These are phyloP conservation scores for Lophiostoma macrostomum DNA, from an alignment of 495 filamentous ascomycete genomes.

Conservation along the genomic window DNA sequence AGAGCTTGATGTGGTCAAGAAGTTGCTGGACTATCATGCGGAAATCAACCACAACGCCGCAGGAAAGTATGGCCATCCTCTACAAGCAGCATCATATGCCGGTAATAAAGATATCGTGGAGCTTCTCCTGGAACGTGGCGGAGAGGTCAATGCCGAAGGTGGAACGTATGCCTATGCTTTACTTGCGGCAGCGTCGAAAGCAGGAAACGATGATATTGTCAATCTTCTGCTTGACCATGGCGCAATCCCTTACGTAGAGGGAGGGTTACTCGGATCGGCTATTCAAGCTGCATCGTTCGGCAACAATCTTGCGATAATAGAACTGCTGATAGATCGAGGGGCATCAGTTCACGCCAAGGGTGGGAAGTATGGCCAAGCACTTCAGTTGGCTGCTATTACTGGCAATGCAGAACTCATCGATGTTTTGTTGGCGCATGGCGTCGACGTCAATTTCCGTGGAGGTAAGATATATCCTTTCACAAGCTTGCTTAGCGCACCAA, in stretches of 20 bases:
- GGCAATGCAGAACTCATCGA: constrained; percentile 35
- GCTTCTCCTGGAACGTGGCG: constrained; percentile 4
- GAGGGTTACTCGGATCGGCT: constrained; percentile 17
- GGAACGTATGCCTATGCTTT: constrained; percentile 6
- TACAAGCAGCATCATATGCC: constrained; percentile 15
- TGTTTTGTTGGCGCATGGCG: constrained; percentile 33
- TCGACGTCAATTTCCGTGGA: constrained; percentile 34
- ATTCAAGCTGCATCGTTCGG: no score
- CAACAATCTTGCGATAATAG: constrained; percentile 33
- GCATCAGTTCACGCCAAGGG: constrained; percentile 37
- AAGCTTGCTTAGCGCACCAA: no score
- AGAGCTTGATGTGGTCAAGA: neutral
- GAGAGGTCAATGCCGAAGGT: constrained; percentile 1
- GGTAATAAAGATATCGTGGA: constrained; percentile 7
- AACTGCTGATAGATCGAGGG: constrained; percentile 34
- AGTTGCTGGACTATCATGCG: constrained; percentile 2
- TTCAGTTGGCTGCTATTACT: constrained; percentile 37
- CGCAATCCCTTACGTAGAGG: constrained; percentile 2
- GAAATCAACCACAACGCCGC: constrained; percentile 9
- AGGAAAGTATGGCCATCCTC: constrained; percentile 15
- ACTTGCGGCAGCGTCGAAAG: neutral
- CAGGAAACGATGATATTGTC: neutral
- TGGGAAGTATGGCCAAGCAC: constrained; percentile 35
- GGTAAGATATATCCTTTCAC: no score
- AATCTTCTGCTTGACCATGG: constrained; percentile 11